These are phyloP conservation scores for Epichloe baconii DNA, from an alignment of 2,329 filamentous ascomycete genomes.

Conservation along the genomic window DNA sequence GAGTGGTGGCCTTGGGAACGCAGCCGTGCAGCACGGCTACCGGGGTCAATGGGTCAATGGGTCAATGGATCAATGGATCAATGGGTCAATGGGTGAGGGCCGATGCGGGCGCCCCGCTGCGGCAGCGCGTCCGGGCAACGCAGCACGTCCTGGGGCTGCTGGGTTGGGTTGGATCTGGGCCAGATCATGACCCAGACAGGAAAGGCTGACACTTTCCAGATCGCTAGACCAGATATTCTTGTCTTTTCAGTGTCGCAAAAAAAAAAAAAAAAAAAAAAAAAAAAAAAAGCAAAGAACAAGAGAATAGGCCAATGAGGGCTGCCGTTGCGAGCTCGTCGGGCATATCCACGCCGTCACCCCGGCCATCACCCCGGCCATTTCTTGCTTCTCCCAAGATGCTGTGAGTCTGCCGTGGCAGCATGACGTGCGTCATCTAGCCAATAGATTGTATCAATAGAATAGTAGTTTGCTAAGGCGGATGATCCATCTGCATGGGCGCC, in stretches of 20 bases:
- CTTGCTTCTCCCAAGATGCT: neutral
- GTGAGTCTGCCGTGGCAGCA: neutral
- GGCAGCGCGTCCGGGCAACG: neutral
- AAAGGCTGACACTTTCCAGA: no score
- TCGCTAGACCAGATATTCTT: no score
- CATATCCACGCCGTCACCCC: no score
- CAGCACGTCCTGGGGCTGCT: neutral
- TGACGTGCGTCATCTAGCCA: neutral
- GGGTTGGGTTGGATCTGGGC: neutral
- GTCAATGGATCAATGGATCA: no score
- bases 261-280: no score
- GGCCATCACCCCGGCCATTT: neutral
- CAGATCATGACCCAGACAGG: no score
- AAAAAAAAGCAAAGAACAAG: no score
- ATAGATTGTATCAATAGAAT: neutral
- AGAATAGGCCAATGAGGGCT: no score
- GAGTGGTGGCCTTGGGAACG: neutral
- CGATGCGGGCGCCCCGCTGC: conserved; percentile 2
- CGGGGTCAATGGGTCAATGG: neutral
- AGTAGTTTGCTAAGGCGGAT: no score
- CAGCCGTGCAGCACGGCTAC: conserved; percentile 2
- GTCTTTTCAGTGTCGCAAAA: no score
- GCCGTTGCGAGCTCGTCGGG: no score
- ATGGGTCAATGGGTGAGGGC: neutral
- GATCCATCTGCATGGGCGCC: no score